phyloP scores from a whole-genome alignment of 163 green algal genomes.

The Scenedesmus sp. region DNA sequence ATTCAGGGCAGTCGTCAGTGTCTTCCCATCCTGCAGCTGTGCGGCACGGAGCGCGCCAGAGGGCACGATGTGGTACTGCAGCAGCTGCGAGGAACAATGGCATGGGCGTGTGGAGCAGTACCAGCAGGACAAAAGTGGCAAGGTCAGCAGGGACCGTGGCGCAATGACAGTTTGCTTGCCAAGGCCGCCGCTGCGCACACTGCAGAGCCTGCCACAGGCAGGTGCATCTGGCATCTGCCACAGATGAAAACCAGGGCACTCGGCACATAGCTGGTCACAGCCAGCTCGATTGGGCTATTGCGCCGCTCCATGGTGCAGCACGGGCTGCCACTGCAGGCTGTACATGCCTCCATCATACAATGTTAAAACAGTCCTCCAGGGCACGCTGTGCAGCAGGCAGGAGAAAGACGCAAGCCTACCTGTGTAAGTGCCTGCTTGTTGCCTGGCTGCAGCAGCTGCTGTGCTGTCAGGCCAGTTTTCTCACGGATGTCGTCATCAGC shows the following conservation, averaged over 20 bases:
- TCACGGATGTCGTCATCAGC: background rate
- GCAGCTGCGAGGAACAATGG: background rate
- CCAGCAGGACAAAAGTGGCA: background rate
- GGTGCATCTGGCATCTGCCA: too few relatives aligned
- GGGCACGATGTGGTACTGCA: constrained; percentile 11
- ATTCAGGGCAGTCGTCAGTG: background rate
- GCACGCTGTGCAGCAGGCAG: too few relatives aligned
- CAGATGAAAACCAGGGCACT: too few relatives aligned
- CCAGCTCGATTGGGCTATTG: too few relatives aligned
- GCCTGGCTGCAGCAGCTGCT: constrained; percentile 5
- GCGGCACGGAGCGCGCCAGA: background rate
- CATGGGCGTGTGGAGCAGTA: background rate
- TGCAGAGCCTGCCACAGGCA: too few relatives aligned
- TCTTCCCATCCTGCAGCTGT: background rate
- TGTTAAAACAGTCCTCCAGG: too few relatives aligned
- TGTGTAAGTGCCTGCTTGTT: background rate
- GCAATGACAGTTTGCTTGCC: too few relatives aligned
- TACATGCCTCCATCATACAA: too few relatives aligned
- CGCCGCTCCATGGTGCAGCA: too few relatives aligned
- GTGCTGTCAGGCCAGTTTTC: background rate
- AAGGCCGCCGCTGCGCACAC: too few relatives aligned
- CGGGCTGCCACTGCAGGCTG: too few relatives aligned
- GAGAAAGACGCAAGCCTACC: background rate
- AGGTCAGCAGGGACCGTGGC: background rate
- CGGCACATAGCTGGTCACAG: too few relatives aligned